Percentiles rank a stretch among this genome's conserved stretches.
Conservation (phyloP, 331 rosid genomes). For the Cydonia oblonga region DNA sequence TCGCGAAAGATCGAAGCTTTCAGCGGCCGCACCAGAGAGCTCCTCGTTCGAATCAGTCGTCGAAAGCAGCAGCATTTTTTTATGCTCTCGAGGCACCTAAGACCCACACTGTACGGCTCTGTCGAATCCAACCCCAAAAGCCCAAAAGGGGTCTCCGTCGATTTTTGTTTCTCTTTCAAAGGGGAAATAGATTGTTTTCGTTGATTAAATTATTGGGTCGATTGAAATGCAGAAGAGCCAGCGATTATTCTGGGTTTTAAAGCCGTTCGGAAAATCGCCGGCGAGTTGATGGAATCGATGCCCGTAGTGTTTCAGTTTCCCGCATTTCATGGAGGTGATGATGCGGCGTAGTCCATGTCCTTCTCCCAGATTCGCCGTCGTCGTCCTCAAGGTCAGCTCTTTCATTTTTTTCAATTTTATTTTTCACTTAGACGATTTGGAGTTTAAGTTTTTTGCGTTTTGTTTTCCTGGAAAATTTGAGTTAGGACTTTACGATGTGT, state of each 20-base stretch:
- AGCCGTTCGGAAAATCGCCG: constrained; percentile 50
- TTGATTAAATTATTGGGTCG: background rate
- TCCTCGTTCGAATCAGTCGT: constrained; percentile 20
- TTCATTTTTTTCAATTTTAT: background rate
- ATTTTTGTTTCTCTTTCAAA: background rate
- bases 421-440: background rate
- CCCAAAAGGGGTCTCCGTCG: background rate
- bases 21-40: constrained; percentile 11
- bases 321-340: constrained; percentile 49
- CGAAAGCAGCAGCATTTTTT: constrained; percentile 1
- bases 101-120: background rate
- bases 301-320: constrained; percentile 18
- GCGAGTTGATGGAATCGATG: constrained; percentile 64
- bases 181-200: background rate
- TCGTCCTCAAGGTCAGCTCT: constrained; percentile 56
- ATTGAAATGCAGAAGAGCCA: constrained; percentile 41
- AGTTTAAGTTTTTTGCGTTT: background rate
- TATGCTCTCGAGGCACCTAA: background rate
- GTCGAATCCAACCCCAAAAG: background rate
- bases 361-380: constrained; percentile 37
- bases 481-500: background rate
- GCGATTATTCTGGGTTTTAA: constrained; percentile 30
- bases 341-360: constrained; percentile 38
- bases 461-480: background rate
- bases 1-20: constrained; percentile 10